Percentiles rank a stretch among this genome's conserved stretches.
Conservation (phyloP, 768 basidiomycete species). For the Boletus subcaerulescens region DNA sequence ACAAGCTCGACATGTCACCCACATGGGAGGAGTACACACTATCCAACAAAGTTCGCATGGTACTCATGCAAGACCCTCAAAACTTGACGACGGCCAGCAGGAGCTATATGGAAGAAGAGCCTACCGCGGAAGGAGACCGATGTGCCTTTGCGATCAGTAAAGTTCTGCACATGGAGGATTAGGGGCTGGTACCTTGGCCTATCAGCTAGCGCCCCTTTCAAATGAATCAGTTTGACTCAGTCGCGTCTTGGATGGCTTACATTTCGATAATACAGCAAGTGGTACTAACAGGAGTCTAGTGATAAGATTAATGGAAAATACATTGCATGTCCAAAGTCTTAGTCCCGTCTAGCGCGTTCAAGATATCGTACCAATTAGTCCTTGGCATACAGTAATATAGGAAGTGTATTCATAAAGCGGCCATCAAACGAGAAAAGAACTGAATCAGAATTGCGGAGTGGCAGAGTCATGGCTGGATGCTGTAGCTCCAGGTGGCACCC, state of each 20-base stretch:
- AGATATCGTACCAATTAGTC: conserved; percentile 11
- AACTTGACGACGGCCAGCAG: conserved; percentile 35
- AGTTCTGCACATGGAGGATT: conserved; percentile 36
- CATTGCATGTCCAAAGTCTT: background rate
- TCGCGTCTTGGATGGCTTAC: background rate
- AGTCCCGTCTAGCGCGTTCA: background rate
- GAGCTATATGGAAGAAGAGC: conserved; percentile 41
- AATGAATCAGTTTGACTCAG: background rate
- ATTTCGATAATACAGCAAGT: background rate
- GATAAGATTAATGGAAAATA: background rate
- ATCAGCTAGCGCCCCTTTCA: no score
- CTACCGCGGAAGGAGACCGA: conserved; percentile 33
- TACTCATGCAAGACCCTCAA: conserved; percentile 40
- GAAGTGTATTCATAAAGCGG: background rate
- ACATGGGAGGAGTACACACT: conserved; percentile 43
- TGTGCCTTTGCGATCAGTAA: conserved; percentile 39
- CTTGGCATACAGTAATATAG: conserved; percentile 5
- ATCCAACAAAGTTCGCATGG: conserved; percentile 37
- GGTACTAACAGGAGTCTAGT: background rate
- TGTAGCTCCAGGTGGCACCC: conserved; percentile 18
- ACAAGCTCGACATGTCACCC: conserved; percentile 51
- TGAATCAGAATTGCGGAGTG: background rate
- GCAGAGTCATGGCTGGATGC: conserved; percentile 4
- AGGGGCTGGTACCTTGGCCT: conserved; percentile 2
- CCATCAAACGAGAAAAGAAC: background rate